phyloP scores from a whole-genome alignment of 2,329 filamentous ascomycete genomes.

The Penicillium oxalicum region DNA sequence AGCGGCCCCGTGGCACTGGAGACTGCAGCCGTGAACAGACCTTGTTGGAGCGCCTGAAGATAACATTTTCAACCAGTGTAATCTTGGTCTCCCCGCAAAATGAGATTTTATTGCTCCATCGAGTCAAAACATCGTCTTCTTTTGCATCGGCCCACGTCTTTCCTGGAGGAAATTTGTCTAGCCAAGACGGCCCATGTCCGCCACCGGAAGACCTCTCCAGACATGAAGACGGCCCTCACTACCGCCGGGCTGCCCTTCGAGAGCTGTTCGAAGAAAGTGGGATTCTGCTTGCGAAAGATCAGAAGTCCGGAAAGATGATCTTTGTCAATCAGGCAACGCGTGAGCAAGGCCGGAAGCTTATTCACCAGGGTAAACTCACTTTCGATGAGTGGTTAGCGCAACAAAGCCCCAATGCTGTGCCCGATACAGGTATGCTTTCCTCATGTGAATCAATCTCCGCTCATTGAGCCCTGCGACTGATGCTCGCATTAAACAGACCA shows the following conservation, averaged over 20 bases:
- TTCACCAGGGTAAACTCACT: slow-evolving; percentile 60
- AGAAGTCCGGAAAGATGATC: slow-evolving; percentile 47
- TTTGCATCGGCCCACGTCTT: slow-evolving; percentile 95
- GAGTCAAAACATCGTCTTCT: slow-evolving; percentile 72
- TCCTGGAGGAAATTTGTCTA: slow-evolving; percentile 73
- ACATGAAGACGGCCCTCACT: slow-evolving; percentile 66
- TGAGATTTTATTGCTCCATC: slow-evolving; percentile 79
- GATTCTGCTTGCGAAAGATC: slow-evolving; percentile 62
- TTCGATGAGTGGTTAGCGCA: slow-evolving; percentile 61
- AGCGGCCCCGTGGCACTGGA: not conserved
- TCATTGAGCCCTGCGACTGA: not conserved
- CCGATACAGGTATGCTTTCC: slow-evolving; percentile 52
- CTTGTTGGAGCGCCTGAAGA: not conserved
- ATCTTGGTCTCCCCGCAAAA: slow-evolving; percentile 80
- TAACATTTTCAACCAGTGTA: slow-evolving; percentile 51
- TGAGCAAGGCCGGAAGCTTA: slow-evolving; percentile 59
- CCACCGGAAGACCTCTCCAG: slow-evolving; percentile 46
- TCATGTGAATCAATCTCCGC: not conserved
- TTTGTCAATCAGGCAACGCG: slow-evolving; percentile 55
- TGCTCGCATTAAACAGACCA: slow-evolving; percentile 42
- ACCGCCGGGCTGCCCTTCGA: slow-evolving; percentile 75
- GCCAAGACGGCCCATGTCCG: slow-evolving; percentile 64
- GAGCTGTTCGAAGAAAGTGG: slow-evolving; percentile 96
- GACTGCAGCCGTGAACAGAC: not conserved
- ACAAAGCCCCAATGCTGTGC: slow-evolving; percentile 31